Base-by-base conservation (phyloP, 352 stramenopile genomes). In the Aphanomyces invadans region DNA sequence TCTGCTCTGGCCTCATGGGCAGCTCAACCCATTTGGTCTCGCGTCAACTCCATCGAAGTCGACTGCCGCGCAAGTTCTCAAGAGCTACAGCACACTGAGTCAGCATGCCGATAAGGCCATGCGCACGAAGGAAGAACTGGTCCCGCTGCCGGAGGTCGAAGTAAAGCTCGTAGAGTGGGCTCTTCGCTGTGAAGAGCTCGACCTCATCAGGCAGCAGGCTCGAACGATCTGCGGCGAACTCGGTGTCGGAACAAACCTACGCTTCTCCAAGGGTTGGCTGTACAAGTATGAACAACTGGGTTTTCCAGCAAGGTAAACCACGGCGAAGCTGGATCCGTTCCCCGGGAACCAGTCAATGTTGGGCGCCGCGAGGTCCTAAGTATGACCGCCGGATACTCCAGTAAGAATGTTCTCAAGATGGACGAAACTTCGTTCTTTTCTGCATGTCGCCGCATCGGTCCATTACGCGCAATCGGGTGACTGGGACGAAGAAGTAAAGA, bases 361-460 rank as follows among this genome's bases (percentile, higher is more conserved):
- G 56, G 55, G 5, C 39, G 46, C 3, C 19, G 17, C 0, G 15
- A 28, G 0, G 42, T 67, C n/a, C 38, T 44, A 5, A 29, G 7
- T 4, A 53, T 65, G 28, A 70, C 61, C 2, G 36, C 55, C 15
- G 21, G 25, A 9, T 70, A 72, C 28, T 53, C 68, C 1, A 39
- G 51, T 21, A 15, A 26, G 19, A 45, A 68, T 44, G 59, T 68
- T 23, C 65, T 53, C 69, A 73, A 73, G 2, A 69, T 73, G 36
- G 53, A 73, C 21, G 62, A 70, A 49, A 70, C 46, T 10, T 53
- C 55, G 2, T 65, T 65, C 31, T 68, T 65, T 36, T 71, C 38
- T 54, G 5, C 46, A 28, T 54, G 46, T n/a, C 46, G 23, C 46
- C 46, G 12, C 19, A 54, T 23, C 19, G 46, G 7, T 54, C 46